Evolutionary conservation across 148 eudicot genomes (phyloP), one percentile per base, ranked within the genome.

Genomic region (Arbutus unedo): DNA sequence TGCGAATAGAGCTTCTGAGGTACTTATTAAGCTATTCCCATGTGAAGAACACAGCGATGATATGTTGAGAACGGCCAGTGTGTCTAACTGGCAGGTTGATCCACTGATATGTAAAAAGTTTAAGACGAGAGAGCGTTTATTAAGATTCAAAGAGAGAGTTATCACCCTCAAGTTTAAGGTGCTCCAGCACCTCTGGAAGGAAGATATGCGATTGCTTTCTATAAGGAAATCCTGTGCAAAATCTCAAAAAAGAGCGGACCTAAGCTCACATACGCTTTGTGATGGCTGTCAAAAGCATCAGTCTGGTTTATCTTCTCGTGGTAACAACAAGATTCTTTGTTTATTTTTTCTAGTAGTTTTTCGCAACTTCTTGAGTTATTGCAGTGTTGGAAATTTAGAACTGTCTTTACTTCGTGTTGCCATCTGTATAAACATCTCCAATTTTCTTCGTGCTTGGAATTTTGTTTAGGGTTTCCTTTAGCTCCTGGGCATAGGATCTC

Each of bases 111-210:
- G 78, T 85, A 88, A 88, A 71, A 92, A 85, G 79, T 88, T 90
- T 86, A 74, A 82, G 67, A 85, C 3, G 85, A 92, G 91, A 88
- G 89, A 89, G 88, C 89, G 79, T 31, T 87, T 72, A 43, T 77
- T 84, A 71, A 91, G 38, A 54, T 91, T 93, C 77, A 92, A 91
- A 85, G 99, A 94, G 90, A 93, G 91, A 78, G 90, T 88, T 23
- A 56, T 90, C 23, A 83, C 88, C 16, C 85, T 96, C 79, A 96
- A 93, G 82, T 94, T 86, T 81, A 91, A 90, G 84, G 93, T 88
- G 64, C 86, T 90, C 71, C 92, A 88, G 85, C 88, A 90, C 72
- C 86, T 90, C 41, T 96, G 98, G 98, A 93, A 92, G 87, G 93
- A 93, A 85, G 93, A 91, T 53, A 66, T 90, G 84, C 92, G 88